phyloP scores from a whole-genome alignment of 2,329 filamentous ascomycete genomes.

The Spiromastix sp. region DNA sequence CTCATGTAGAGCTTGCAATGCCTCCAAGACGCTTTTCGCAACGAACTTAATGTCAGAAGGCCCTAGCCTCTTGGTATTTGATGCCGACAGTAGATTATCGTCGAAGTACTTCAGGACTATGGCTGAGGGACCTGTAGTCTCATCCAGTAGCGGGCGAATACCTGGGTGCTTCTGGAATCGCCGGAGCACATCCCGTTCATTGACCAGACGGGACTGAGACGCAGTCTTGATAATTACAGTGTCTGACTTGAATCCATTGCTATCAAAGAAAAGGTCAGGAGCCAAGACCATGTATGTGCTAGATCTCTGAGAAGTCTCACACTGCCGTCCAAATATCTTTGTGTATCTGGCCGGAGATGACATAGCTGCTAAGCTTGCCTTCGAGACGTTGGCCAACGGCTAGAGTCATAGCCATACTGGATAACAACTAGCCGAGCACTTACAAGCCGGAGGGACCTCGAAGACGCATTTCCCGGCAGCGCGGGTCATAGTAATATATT shows the following conservation, averaged over 20 bases:
- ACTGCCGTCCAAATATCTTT: too few relatives aligned
- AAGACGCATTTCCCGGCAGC: too few relatives aligned
- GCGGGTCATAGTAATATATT: too few relatives aligned
- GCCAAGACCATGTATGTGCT: too few relatives aligned
- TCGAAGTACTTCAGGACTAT: constrained; percentile 17
- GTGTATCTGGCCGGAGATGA: too few relatives aligned
- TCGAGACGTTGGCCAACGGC: too few relatives aligned
- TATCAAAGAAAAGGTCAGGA: too few relatives aligned
- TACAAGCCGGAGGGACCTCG: too few relatives aligned
- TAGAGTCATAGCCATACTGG: too few relatives aligned
- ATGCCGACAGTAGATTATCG: constrained; percentile 15
- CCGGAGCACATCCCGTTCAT: constrained; percentile 9
- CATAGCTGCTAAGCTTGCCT: too few relatives aligned
- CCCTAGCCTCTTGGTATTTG: constrained; percentile 10
- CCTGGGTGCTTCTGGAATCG: constrained; percentile 6
- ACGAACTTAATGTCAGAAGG: constrained; percentile 13
- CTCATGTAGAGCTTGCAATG: constrained; percentile 9
- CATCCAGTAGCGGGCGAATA: constrained; percentile 14
- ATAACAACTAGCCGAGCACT: too few relatives aligned
- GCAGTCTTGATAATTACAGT: constrained; percentile 6
- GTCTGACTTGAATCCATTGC: not conserved
- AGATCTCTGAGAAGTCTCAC: too few relatives aligned
- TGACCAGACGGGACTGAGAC: constrained; percentile 8
- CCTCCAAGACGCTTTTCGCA: constrained; percentile 10
- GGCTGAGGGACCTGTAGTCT: constrained; percentile 13